These are phyloP conservation scores for Chlamydomonas sp. DNA, from an alignment of 139 green algal species.

Conservation along the genomic window DNA sequence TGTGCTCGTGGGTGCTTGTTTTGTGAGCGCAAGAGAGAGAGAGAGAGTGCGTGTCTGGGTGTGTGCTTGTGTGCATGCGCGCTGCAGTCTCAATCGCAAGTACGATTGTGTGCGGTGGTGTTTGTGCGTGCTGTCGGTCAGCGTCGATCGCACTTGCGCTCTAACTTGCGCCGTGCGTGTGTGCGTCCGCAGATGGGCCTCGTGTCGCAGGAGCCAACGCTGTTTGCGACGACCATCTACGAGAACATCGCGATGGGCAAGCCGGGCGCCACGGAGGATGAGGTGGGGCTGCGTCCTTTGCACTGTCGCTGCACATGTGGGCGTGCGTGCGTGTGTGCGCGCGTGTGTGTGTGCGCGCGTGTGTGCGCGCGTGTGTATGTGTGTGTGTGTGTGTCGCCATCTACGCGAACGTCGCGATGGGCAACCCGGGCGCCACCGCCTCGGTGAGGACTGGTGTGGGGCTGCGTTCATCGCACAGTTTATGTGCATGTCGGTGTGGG, in stretches of 20 bases:
- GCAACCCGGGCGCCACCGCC: conserved; percentile 20
- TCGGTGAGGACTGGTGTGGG: no score
- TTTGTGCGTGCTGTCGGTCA: no score
- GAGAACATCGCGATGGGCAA: conserved; percentile 80
- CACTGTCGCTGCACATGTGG: no score
- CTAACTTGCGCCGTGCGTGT: neutral
- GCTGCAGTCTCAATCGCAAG: no score
- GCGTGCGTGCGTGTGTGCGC: neutral
- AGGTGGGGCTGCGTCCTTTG: no score
- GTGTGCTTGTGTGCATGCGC: no score
- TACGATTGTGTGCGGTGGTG: neutral
- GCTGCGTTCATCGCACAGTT: no score
- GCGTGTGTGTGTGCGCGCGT: neutral
- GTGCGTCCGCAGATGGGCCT: conserved; percentile 44
- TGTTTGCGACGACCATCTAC: conserved; percentile 77
- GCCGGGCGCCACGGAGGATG: conserved; percentile 30
- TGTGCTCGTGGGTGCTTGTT: no score
- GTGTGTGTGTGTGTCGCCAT: conserved; percentile 9
- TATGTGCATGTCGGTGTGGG: no score
- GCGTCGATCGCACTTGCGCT: neutral
- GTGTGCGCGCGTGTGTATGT: neutral
- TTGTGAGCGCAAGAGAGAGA: no score
- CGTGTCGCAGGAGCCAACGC: conserved; percentile 84
- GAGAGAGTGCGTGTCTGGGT: no score
- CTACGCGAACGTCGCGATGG: no score